Conservation (phyloP, 2,329 filamentous ascomycete genomes). For the Arthrobotrys entomopaga region DNA sequence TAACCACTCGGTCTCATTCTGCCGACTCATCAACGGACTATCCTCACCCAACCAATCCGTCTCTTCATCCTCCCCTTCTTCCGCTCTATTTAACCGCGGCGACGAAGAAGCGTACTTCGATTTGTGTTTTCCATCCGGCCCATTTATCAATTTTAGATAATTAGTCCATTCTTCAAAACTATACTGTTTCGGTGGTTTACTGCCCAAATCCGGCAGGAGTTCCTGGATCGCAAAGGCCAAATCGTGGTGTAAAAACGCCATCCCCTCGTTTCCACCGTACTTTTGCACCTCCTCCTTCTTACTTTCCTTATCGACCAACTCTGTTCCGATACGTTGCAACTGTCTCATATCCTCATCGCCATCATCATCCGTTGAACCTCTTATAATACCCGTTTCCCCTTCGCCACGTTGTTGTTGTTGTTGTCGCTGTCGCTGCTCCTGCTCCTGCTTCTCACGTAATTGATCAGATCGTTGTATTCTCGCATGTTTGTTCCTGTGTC, state of each 20-base stretch:
- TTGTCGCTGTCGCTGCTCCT: constrained; percentile 63
- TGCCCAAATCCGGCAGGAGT: constrained; percentile 32
- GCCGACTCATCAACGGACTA: constrained; percentile 73
- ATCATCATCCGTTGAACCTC: constrained; percentile 14
- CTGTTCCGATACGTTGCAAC: constrained; percentile 28
- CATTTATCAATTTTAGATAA: constrained; percentile 76
- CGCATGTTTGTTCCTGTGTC: constrained; percentile 63
- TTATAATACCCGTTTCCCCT: constrained; percentile 9
- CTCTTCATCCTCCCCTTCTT: constrained; percentile 70
- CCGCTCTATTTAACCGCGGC: constrained; percentile 53
- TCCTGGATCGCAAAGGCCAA: constrained; percentile 48
- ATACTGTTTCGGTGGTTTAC: constrained; percentile 72
- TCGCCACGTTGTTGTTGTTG: constrained; percentile 56
- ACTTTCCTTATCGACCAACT: constrained; percentile 58
- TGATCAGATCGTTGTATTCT: constrained; percentile 60
- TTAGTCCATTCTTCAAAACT: constrained; percentile 87
- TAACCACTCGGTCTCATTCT: constrained; percentile 74
- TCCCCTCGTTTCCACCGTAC: constrained; percentile 23
- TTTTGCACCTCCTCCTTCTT: constrained; percentile 58
- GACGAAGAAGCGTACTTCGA: constrained; percentile 56
- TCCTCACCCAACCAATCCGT: constrained; percentile 79
- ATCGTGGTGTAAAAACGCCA: constrained; percentile 25
- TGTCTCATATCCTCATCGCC: constrained; percentile 42
- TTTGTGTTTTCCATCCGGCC: constrained; percentile 61
- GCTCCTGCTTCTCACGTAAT: constrained; percentile 61